These are phyloP conservation scores for Collariella sp. DNA, from an alignment of 495 filamentous ascomycete species.

Conservation along the genomic window DNA sequence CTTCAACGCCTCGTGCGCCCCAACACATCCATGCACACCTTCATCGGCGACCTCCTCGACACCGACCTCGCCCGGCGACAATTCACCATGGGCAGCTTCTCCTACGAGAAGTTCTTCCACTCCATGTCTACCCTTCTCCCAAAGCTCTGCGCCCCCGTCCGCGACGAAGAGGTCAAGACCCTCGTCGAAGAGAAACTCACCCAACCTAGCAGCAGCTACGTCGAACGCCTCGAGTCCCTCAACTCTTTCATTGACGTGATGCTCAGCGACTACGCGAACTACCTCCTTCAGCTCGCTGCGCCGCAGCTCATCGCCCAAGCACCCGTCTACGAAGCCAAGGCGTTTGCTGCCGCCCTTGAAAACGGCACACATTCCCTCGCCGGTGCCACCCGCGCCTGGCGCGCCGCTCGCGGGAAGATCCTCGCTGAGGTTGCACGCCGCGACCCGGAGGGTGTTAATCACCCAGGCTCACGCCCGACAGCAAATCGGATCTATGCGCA, in stretches of 20 bases:
- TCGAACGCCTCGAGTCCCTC: slow-evolving; percentile 73
- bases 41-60: slow-evolving; percentile 82
- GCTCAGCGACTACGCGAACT: slow-evolving; percentile 93
- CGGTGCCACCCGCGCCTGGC: slow-evolving; percentile 65
- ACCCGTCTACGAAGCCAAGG: slow-evolving; percentile 67
- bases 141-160: slow-evolving; percentile 83
- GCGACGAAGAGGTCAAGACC: slow-evolving; percentile 75
- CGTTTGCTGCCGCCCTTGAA: slow-evolving; percentile 63
- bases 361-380: slow-evolving; percentile 49
- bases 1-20: slow-evolving; percentile 72
- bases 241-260: slow-evolving; percentile 83
- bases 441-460: slow-evolving; percentile 59
- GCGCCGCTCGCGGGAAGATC: slow-evolving; percentile 56
- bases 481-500: slow-evolving; percentile 73
- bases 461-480: slow-evolving; percentile 45
- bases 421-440: slow-evolving; percentile 62
- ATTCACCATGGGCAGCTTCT: slow-evolving; percentile 73
- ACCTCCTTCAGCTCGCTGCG: slow-evolving; percentile 71
- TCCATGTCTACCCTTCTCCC: slow-evolving; percentile 87
- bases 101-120: slow-evolving; percentile 85
- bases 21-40: slow-evolving; percentile 69
- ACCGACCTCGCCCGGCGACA: slow-evolving; percentile 66
- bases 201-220: slow-evolving; percentile 68
- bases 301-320: slow-evolving; percentile 76
- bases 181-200: slow-evolving; percentile 61